Base-by-base conservation (phyloP, 768 basidiomycete species). In the Leccinum disarticulatum region DNA sequence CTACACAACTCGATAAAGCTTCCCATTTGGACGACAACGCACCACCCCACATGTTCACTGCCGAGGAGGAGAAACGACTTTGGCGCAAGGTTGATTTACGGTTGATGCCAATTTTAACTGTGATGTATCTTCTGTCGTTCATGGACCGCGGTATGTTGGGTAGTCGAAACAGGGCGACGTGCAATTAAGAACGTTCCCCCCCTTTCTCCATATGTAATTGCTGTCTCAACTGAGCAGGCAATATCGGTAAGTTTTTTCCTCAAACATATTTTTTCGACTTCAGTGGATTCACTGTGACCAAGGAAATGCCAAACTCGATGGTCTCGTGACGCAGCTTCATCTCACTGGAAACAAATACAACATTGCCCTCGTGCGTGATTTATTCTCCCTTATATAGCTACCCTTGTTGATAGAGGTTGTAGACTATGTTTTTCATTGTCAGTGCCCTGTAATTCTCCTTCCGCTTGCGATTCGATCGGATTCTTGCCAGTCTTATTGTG, bases 401-500 rank as follows among this genome's bases (percentile, higher is more conserved):
- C 3, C 1, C 27, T 13, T 25, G 31, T 46, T 52, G 5, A 62
- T 30, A n/a, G 5, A 8, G 19, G 3, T 28, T 28, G 6, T 54
- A 88, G 87, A 87, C 86, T 0, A 85, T 86, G 82, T 90, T 81
- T 66, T 88, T 88, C 68, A 81, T 90, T 47, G 87, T 88, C 65
- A 55, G 84, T 72, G 5, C 19, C n/a, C n/a, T 54, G 8, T 1
- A 11, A 17, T 25, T 28, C 17, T 41, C 19, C 9, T 41, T 2
- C 13, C 41, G 6, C 13, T 48, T 5, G 8, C 1, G 6, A 33
- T 30, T 55, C 55, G 35, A 31, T 9, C 9, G 2, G 6, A 36
- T 25, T 54, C 28, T n/a, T 43, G n/a, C 4, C 49, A 71, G 70
- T 58, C 70, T 13, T 69, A 78, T 57, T 72, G 73, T 36, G 9